Conservation (phyloP, 106 monocot species). For the Agapanthus africanus region DNA sequence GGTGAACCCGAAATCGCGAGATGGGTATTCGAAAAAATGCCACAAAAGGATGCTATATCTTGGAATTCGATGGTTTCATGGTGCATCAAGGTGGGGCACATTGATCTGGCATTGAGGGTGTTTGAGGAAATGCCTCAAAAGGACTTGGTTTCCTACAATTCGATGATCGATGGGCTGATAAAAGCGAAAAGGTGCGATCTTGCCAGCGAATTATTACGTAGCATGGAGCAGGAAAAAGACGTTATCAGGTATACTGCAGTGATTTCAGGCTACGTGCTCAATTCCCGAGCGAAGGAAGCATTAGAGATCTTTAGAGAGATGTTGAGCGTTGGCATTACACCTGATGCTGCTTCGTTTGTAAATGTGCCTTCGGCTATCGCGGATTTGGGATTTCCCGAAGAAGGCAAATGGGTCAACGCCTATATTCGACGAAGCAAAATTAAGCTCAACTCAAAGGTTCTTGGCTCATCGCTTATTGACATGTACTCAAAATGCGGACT, state of each 20-base stretch:
- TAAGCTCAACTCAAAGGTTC: neutral
- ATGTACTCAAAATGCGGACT: constrained; percentile 28
- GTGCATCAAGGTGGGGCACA: neutral
- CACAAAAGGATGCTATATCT: constrained; percentile 1
- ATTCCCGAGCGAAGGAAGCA: constrained; percentile 6
- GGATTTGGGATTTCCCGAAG: constrained; percentile 10
- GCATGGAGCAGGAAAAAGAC: constrained; percentile 3
- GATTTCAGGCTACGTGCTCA: constrained; percentile 19
- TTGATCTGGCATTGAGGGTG: constrained; percentile 3
- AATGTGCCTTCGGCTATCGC: constrained; percentile 15
- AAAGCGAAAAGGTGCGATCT: constrained; percentile 6
- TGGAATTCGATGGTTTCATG: constrained; percentile 23
- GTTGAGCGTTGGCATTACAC: constrained; percentile 6
- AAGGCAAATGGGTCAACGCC: constrained; percentile 25
- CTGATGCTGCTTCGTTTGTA: constrained; percentile 20
- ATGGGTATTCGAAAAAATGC: constrained; percentile 19
- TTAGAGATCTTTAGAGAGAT: constrained; percentile 20
- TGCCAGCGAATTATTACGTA: constrained; percentile 7
- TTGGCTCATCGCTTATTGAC: constrained; percentile 15
- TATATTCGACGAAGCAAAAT: constrained; percentile 3
- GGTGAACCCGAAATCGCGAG: neutral
- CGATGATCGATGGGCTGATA: constrained; percentile 16
- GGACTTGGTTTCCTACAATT: constrained; percentile 12
- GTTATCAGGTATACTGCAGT: constrained; percentile 25
- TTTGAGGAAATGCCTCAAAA: constrained; percentile 24